Base-by-base conservation (phyloP, 306 rosid genomes). In the Inga leiocalycina region DNA sequence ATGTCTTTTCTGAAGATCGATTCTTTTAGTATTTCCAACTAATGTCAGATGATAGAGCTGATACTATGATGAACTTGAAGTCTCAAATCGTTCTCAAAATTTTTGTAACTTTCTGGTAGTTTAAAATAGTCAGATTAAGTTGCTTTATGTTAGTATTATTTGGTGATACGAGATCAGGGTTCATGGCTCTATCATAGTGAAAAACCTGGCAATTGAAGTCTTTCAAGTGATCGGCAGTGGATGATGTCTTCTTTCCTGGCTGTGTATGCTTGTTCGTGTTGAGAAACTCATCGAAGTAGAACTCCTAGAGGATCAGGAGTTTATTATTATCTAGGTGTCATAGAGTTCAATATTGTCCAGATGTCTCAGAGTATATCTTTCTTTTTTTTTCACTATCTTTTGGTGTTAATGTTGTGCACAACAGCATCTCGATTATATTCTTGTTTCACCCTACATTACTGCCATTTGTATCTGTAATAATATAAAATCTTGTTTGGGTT, bases 41-140 rank as follows among this genome's bases (percentile, higher is more conserved):
- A n/a, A n/a, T 20, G 81, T 74, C 59, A n/a, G 81, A 44, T 32
- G 11, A 44, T 74, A 32, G 54, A 67, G 75, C 57, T 74, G 43
- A 68, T n/a, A 37, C 24, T 39, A 0, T 14, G 67, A 62, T 37
- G 52, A 76, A 35, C 79, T 46, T 69, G 76, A 54, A 77, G 70
- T 76, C 43, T 68, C 46, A 65, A 65, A 27, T 57, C 41, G 12
- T 61, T 44, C 12, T 17, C 4, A 4, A 5, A 16, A 0, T 22
- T 71, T 52, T 75, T 57, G 17, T 61, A 6, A 44, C 20, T 16
- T 27, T 78, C 64, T 78, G 34, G 20, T 22, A 45, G 62, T 30
- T 9, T 64, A 32, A 64, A 64, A 22, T 45, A 8, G 65, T 45
- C 17, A 77, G 69, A 61, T 59, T 7, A 27, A 32, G 78, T 57